Evolutionary conservation across 306 rosid genomes (phyloP).

Genomic region (Dryas drummondii): DNA sequence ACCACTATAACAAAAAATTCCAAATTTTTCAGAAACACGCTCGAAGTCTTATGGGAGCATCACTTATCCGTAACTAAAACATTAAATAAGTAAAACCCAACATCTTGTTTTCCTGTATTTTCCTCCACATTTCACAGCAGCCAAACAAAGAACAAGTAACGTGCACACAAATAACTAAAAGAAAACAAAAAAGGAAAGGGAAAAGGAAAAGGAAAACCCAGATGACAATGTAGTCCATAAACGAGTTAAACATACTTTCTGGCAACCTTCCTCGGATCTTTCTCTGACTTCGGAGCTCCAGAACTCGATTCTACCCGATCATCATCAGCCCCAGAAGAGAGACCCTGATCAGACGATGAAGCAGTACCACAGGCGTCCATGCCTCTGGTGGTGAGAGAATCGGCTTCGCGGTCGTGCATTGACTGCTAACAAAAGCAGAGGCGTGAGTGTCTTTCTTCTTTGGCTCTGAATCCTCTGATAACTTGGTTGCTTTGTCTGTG

Average conservation of each 20-base stretch:
- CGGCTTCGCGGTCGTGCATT: conserved; percentile 35
- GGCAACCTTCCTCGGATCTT: conserved; percentile 65
- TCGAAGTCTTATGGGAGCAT: neutral
- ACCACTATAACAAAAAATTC: neutral
- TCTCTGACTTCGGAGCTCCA: conserved; percentile 20
- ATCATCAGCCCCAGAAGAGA: conserved; percentile 14
- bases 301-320: conserved; percentile 28
- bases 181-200: neutral
- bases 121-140: conserved; percentile 10
- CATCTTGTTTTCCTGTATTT: neutral
- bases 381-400: neutral
- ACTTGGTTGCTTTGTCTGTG: no score
- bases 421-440: neutral
- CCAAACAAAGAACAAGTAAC: conserved; percentile 12
- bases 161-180: conserved; percentile 19
- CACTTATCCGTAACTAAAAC: neutral
- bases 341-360: conserved; percentile 20
- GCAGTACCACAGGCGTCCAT: neutral
- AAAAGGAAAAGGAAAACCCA: neutral
- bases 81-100: neutral
- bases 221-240: conserved; percentile 7
- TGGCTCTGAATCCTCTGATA: no score
- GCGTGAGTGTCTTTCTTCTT: neutral
- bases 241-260: conserved; percentile 47
- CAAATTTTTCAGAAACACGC: neutral